phyloP scores from a whole-genome alignment of 1,139 yeast genomes.

The Zygoascus meyerae region DNA sequence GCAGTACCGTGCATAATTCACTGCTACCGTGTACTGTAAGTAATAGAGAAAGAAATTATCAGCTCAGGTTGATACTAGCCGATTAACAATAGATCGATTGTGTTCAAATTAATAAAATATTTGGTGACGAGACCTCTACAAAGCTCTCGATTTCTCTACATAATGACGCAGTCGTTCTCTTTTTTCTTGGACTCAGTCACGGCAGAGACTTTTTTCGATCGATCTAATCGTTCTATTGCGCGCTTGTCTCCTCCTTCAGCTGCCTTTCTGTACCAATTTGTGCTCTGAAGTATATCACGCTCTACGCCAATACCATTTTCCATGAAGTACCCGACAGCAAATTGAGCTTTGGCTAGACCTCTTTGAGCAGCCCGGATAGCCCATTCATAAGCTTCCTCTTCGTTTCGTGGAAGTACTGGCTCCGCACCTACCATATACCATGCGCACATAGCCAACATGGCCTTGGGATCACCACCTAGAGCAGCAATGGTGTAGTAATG shows the following conservation, averaged over 20 bases:
- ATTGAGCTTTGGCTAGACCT: constrained; percentile 78
- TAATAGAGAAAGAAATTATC: too few species aligned
- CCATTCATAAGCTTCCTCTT: constrained; percentile 90
- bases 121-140: not conserved
- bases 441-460: constrained; percentile 93
- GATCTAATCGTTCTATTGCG: constrained; percentile 40
- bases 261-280: constrained; percentile 70
- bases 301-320: constrained; percentile 87
- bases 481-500: constrained; percentile 95
- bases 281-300: constrained; percentile 51
- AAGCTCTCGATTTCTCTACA: not conserved
- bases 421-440: constrained; percentile 94
- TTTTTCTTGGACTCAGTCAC: constrained; percentile 7
- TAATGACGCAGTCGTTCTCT: constrained; percentile 39
- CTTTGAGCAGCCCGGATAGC: constrained; percentile 77
- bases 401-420: constrained; percentile 72
- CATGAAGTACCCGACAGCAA: constrained; percentile 75
- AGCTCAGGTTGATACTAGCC: not conserved
- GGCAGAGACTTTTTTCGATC: constrained; percentile 12
- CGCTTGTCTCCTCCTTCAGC: constrained; percentile 68
- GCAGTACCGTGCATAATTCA: not conserved
- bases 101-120: not conserved
- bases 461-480: constrained; percentile 74
- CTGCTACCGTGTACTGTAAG: not conserved
- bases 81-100: not conserved